phyloP scores from a whole-genome alignment of 129 eudicot genomes.

The Solidago caesia region DNA sequence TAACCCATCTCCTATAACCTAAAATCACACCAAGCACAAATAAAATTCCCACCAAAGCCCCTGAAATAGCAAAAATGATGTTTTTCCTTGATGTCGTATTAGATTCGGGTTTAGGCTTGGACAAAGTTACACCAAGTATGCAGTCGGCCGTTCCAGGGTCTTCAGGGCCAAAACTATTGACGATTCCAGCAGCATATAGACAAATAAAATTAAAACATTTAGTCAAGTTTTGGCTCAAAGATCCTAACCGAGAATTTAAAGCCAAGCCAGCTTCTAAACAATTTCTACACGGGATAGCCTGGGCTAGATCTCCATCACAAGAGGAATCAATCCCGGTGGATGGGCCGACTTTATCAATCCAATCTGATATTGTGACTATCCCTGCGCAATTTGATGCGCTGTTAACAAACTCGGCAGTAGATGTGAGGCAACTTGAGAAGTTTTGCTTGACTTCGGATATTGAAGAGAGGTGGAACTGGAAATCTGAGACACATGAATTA shows the following conservation, averaged over 20 bases:
- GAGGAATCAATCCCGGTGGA: slow-evolving; percentile 34
- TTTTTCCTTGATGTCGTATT: slow-evolving; percentile 17
- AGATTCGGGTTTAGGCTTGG: slow-evolving; percentile 1
- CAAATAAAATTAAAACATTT: slow-evolving; percentile 59
- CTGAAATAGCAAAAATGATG: slow-evolving; percentile 37
- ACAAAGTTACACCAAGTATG: slow-evolving; percentile 49
- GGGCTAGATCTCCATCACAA: slow-evolving; percentile 48
- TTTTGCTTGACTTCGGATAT: slow-evolving; percentile 13
- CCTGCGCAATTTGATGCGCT: slow-evolving; percentile 50
- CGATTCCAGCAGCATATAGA: slow-evolving; percentile 68
- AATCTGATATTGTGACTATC: slow-evolving; percentile 41
- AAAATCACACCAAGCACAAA: slow-evolving; percentile 24
- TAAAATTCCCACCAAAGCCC: slow-evolving; percentile 44
- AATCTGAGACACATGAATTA: slow-evolving; percentile 44
- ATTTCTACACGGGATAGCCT: slow-evolving; percentile 42
- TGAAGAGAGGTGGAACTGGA: slow-evolving; percentile 36
- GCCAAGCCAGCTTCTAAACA: slow-evolving; percentile 57
- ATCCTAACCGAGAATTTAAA: slow-evolving; percentile 46
- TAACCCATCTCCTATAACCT: slow-evolving; percentile 28
- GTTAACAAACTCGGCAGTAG: slow-evolving; percentile 37
- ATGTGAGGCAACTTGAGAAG: slow-evolving; percentile 42
- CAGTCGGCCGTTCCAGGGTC: slow-evolving; percentile 50
- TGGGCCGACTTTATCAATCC: slow-evolving; percentile 35
- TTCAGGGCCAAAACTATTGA: slow-evolving; percentile 57
- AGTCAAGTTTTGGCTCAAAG: slow-evolving; percentile 47